Base-by-base conservation (phyloP, 1,284 basidiomycete genomes). In the Wolfiporia cocos region DNA sequence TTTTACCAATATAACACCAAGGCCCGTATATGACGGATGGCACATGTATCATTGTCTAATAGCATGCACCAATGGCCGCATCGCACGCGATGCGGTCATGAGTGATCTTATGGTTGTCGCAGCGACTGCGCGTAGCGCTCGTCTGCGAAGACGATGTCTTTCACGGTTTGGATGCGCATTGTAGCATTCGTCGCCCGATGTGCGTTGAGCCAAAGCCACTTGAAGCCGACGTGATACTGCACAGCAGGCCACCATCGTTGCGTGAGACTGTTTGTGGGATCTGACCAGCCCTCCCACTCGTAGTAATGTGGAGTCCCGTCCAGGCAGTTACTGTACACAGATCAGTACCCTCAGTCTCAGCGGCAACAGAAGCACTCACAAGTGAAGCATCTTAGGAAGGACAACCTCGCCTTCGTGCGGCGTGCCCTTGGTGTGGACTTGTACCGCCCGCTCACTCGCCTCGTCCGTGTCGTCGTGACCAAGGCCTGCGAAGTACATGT, bases 201-300 rank as follows among this genome's bases (percentile, higher is more conserved):
- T 20, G 50, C 54, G 51, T 73, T 73, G 28, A 73, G 52, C 71
- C 72, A 74, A 20, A 72, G 62, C 71, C 71, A 73, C 49, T 73
- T 73, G 54, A 62, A 71, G 6, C 71, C 70, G 29, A 60, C 54
- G 49, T 73, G 71, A 49, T 70, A 71, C 34, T 56, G 51, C 15
- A 74, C 51, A 11, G 69, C 67, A 10, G 67, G 49, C n/a, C 61
- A 64, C 70, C 71, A 74, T 15, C 67, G 64, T 37, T 55, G 50
- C 17, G 59, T 66, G 12, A 73, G 59, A 24, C 49, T 44, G 39
- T 69, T 54, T 10, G 56, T 53, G 14, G 68, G 65, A 41, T 72
- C 63, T 18, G 58, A 58, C 71, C 71, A 74, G 42, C 68, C 69
- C 5, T 54, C 42, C 71, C 70, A 73, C 34, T 72, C 63, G 51